These are phyloP conservation scores for Plectosphaerella cucumerina DNA, from an alignment of 2,329 filamentous ascomycete species.

Conservation along the genomic window DNA sequence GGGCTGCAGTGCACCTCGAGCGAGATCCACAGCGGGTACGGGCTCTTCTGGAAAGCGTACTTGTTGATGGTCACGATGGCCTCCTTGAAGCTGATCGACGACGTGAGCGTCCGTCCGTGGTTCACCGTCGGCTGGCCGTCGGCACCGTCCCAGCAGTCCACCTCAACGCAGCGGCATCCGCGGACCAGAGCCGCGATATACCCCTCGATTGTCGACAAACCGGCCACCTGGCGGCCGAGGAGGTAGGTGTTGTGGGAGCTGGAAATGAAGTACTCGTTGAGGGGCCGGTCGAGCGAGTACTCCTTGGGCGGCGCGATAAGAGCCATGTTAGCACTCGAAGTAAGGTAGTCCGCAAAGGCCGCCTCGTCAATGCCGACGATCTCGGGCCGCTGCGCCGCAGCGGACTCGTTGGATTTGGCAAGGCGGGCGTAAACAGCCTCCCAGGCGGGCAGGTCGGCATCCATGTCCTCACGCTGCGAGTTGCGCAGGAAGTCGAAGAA, in stretches of 20 bases:
- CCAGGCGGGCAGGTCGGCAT: slow-evolving; percentile 63
- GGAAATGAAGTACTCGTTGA: slow-evolving; percentile 97
- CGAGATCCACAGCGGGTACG: slow-evolving; percentile 88
- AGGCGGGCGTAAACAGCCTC: slow-evolving; percentile 68
- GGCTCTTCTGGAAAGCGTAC: slow-evolving; percentile 86
- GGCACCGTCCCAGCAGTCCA: slow-evolving; percentile 95
- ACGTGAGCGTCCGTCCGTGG: slow-evolving; percentile 86
- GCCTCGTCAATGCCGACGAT: slow-evolving; percentile 67
- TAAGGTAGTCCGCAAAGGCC: slow-evolving; percentile 73
- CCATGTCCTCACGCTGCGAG: slow-evolving; percentile 72
- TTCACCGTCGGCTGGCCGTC: slow-evolving; percentile 86
- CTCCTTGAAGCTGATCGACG: slow-evolving; percentile 82
- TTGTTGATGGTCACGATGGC: slow-evolving; percentile 91
- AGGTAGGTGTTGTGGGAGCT: slow-evolving; percentile 99
- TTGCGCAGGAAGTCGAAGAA: slow-evolving; percentile 74
- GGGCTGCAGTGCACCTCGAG: slow-evolving; percentile 91
- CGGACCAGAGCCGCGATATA: slow-evolving; percentile 87
- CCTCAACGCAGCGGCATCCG: slow-evolving; percentile 92
- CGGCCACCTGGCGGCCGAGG: slow-evolving; percentile 82
- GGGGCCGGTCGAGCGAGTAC: slow-evolving; percentile 69
- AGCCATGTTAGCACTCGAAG: slow-evolving; percentile 68
- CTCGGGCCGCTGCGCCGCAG: slow-evolving; percentile 35
- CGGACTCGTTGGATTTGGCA: slow-evolving; percentile 50
- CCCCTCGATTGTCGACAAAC: slow-evolving; percentile 87
- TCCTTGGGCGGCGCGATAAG: slow-evolving; percentile 57